A percentile compares a stretch with the other conserved stretches of the same genome.
Evolutionary conservation across 495 filamentous ascomycete species (phyloP).

Genomic region (Hypoxylon lenormandii): DNA sequence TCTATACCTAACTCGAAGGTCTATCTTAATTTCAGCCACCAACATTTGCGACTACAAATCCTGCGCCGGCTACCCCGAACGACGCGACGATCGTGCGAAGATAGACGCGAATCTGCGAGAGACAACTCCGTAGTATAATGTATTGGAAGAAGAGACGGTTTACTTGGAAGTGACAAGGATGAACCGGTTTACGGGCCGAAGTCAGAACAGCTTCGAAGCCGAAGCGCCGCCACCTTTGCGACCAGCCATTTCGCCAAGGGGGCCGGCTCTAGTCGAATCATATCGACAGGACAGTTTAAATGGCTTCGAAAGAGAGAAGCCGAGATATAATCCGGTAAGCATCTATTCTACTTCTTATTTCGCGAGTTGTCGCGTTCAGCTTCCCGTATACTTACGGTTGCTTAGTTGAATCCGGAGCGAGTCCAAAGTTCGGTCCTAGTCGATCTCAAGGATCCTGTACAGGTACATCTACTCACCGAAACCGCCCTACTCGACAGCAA

Average conservation of each 20-base stretch:
- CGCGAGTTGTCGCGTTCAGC: conserved; percentile 10
- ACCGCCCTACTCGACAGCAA: conserved; percentile 89
- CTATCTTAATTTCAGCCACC: conserved; percentile 3
- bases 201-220: conserved; percentile 44
- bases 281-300: conserved; percentile 61
- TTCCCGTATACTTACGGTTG: conserved; percentile 32
- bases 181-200: conserved; percentile 44
- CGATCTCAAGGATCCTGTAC: conserved; percentile 67
- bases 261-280: conserved; percentile 59
- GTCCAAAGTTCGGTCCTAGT: conserved; percentile 59
- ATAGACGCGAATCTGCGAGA: not conserved
- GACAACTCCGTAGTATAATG: conserved; percentile 30
- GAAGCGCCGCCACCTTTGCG: conserved; percentile 33
- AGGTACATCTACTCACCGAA: conserved; percentile 89
- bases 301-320: conserved; percentile 59
- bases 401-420: conserved; percentile 54
- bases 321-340: conserved; percentile 64
- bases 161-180: conserved; percentile 45
- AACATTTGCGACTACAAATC: conserved; percentile 23
- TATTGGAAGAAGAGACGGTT: conserved; percentile 14
- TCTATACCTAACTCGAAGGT: not conserved
- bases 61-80: conserved; percentile 20
- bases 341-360: not conserved
- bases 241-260: conserved; percentile 47
- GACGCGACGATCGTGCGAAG: conserved; percentile 5